Evolutionary conservation across 805 yeast species (phyloP).

Genomic region (Komagataella pseudopastoris): DNA sequence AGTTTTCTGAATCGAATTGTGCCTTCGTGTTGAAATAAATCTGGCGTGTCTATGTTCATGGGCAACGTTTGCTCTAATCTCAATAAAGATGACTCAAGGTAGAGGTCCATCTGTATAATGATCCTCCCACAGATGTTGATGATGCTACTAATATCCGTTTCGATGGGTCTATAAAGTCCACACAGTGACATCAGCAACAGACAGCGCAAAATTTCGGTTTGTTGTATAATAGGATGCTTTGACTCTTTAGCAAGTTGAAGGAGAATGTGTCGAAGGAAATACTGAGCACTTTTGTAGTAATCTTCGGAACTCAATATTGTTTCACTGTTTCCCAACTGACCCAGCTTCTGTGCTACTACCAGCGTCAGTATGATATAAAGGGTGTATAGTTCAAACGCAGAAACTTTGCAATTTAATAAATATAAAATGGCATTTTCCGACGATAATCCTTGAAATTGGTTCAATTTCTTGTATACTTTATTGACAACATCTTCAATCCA

Average conservation of each 20-base stretch:
- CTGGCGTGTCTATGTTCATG: neutral
- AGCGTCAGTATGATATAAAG: neutral
- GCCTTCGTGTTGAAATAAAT: neutral
- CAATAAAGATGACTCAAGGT: neutral
- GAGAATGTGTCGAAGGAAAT: neutral
- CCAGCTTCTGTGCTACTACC: neutral
- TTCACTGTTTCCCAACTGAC: neutral
- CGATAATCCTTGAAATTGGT: neutral
- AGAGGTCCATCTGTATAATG: neutral
- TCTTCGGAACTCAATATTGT: neutral
- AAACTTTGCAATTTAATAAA: neutral
- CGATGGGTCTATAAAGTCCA: neutral
- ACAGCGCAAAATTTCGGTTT: neutral
- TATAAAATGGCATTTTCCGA: neutral
- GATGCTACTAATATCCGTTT: neutral
- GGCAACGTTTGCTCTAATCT: neutral
- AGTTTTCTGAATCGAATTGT: neutral
- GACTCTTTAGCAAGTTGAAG: neutral
- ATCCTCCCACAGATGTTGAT: neutral
- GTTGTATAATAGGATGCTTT: neutral
- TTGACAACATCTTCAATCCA: neutral
- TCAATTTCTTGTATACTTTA: neutral
- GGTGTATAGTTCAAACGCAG: neutral
- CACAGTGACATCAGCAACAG: neutral
- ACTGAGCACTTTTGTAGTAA: neutral